Conservation (phyloP, 805 yeast species). For the Candida cerambycidarum region DNA sequence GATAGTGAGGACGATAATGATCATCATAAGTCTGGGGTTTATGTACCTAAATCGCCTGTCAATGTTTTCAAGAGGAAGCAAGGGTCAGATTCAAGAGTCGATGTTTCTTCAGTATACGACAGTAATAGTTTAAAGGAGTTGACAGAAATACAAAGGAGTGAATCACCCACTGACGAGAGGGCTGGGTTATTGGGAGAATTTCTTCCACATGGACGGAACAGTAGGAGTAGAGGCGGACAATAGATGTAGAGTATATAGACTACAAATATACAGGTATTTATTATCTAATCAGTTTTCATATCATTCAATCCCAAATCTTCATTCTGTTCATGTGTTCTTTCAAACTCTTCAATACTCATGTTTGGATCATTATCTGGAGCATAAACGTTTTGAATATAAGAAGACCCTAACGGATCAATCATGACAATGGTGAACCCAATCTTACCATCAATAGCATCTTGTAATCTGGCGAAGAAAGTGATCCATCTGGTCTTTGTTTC, state of each 20-base stretch:
- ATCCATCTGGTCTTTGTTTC: conserved; percentile 82
- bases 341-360: conserved; percentile 87
- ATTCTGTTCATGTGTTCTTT: conserved; percentile 84
- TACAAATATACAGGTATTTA: not conserved
- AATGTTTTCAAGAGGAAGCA: conserved; percentile 19
- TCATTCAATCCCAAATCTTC: conserved; percentile 84
- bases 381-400: conserved; percentile 95
- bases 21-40: conserved; percentile 21
- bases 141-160: not conserved
- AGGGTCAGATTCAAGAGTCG: not conserved
- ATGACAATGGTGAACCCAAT: conserved; percentile 77
- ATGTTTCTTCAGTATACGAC: not conserved
- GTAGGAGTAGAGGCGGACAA: too few relatives aligned
- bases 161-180: conserved; percentile 3
- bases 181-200: conserved; percentile 24
- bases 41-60: conserved; percentile 32
- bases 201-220: conserved; percentile 7
- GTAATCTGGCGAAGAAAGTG: conserved; percentile 67
- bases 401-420: conserved; percentile 95
- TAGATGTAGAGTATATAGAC: conserved; percentile 17
- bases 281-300: conserved; percentile 37
- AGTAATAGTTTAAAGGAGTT: not conserved
- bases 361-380: conserved; percentile 99
- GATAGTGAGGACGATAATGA: conserved; percentile 9
- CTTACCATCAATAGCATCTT: conserved; percentile 79